These are phyloP conservation scores for Leucosporidium scottii DNA, from an alignment of 768 basidiomycete species.

Conservation along the genomic window DNA sequence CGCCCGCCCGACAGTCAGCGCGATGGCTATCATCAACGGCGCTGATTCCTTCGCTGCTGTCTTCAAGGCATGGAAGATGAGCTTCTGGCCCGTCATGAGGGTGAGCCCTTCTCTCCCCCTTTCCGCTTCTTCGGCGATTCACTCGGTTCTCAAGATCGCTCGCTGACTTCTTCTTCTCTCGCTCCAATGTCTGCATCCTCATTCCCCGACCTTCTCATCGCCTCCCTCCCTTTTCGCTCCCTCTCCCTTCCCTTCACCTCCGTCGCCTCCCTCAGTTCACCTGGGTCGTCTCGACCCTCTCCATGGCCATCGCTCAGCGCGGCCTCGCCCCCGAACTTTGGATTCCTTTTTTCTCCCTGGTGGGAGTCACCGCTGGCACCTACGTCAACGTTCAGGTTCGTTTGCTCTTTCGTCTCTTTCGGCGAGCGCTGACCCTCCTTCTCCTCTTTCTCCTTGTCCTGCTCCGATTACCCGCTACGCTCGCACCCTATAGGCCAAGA, in stretches of 20 bases:
- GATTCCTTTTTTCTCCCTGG: slow-evolving; percentile 73
- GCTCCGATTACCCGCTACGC: neutral
- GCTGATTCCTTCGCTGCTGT: slow-evolving; percentile 62
- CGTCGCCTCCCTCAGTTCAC: slow-evolving; percentile 51
- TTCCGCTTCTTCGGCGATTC: too few relatives aligned
- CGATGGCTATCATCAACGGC: slow-evolving; percentile 77
- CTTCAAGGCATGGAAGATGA: slow-evolving; percentile 52
- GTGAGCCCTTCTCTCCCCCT: slow-evolving; percentile 3
- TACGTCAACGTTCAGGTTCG: slow-evolving; percentile 65
- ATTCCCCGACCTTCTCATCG: too few relatives aligned
- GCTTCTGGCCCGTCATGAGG: slow-evolving; percentile 22
- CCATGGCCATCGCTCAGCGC: slow-evolving; percentile 67
- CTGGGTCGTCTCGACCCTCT: slow-evolving; percentile 70
- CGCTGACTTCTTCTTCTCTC: too few relatives aligned
- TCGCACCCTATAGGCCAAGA: slow-evolving; percentile 51
- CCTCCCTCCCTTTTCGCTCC: too few relatives aligned
- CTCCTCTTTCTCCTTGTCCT: slow-evolving; percentile 12
- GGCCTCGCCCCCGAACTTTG: slow-evolving; percentile 61
- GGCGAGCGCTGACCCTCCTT: neutral
- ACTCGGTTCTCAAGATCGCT: too few relatives aligned
- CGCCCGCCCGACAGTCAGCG: slow-evolving; percentile 54
- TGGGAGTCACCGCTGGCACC: slow-evolving; percentile 12
- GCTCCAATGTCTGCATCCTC: too few relatives aligned
- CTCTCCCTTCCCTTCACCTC: too few relatives aligned
- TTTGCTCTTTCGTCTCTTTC: slow-evolving; percentile 1